Evolutionary conservation across 768 basidiomycete genomes (phyloP).

Genomic region (Tubosaeta sp.): DNA sequence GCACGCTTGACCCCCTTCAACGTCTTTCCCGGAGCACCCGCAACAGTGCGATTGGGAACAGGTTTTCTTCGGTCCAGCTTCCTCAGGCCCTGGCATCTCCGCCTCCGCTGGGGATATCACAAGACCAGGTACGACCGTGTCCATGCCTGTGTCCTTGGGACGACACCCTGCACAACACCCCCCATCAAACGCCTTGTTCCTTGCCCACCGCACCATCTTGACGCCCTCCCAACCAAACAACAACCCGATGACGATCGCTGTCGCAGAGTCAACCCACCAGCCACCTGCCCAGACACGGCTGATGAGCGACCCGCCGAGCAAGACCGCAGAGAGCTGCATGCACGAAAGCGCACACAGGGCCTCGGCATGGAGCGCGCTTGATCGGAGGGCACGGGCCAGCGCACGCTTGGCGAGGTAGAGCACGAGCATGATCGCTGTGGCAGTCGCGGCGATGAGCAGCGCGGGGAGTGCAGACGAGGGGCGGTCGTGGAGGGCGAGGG

Average conservation of each 20-base stretch:
- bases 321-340: constrained; percentile 39
- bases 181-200: constrained; percentile 31
- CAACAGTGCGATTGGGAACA: constrained; percentile 3
- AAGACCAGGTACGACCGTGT: not conserved
- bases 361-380: constrained; percentile 42
- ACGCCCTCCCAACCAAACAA: constrained; percentile 42
- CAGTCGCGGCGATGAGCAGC: constrained; percentile 40
- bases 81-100: not conserved
- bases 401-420: constrained; percentile 45
- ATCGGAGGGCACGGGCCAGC: constrained; percentile 42
- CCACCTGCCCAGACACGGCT: constrained; percentile 39
- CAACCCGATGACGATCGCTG: constrained; percentile 36
- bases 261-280: constrained; percentile 48
- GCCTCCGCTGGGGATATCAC: not conserved
- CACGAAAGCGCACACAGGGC: constrained; percentile 43
- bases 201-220: constrained; percentile 41
- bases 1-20: not conserved
- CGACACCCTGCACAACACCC: constrained; percentile 30
- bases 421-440: constrained; percentile 36
- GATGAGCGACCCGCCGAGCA: constrained; percentile 39
- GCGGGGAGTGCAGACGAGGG: constrained; percentile 39
- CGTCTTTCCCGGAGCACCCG: not conserved
- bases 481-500: constrained; percentile 33
- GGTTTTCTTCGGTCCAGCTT: not conserved
- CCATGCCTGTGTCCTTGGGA: not conserved